phyloP scores from a whole-genome alignment of 176 grass and related monocot species.

The Elaeis guineensis region DNA sequence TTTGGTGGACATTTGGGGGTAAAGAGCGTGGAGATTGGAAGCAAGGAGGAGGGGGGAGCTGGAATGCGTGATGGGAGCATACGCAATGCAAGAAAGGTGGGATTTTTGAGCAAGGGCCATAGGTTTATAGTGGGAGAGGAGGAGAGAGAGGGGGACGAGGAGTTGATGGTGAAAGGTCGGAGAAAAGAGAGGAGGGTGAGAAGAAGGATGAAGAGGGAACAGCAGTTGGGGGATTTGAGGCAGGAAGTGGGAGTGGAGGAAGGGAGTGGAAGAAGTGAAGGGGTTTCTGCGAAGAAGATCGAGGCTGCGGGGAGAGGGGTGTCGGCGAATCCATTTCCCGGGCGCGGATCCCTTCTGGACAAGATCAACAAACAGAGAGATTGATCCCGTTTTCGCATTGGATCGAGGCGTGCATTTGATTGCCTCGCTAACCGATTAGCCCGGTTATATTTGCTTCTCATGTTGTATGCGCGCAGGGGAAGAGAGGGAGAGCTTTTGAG shows the following conservation, averaged over 20 bases:
- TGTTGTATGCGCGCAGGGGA: no score
- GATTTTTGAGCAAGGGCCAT: no score
- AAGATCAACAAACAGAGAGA: conserved; percentile 23
- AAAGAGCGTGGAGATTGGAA: no score
- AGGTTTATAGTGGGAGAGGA: not conserved
- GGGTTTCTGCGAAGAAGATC: not conserved
- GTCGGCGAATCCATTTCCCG: conserved; percentile 27
- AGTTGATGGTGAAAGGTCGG: conserved; percentile 2
- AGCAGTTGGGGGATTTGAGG: conserved; percentile 29
- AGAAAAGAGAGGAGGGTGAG: conserved; percentile 38
- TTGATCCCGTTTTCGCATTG: no score
- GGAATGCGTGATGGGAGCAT: no score
- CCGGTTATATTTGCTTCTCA: no score
- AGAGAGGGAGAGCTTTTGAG: no score
- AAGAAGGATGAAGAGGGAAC: conserved; percentile 29
- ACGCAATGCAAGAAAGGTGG: no score
- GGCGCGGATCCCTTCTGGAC: conserved; percentile 34
- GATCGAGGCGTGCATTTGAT: no score
- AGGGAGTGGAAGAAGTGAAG: conserved; percentile 2
- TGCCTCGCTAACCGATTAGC: no score
- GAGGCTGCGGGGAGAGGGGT: not conserved
- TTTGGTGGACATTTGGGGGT: no score
- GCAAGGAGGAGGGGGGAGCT: no score
- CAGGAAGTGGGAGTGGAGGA: conserved; percentile 27
- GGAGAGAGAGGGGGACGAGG: not conserved